Evolutionary conservation across 306 rosid species (phyloP), one percentile per base, ranked within the genome.

Genomic region (Neltuma alba): DNA sequence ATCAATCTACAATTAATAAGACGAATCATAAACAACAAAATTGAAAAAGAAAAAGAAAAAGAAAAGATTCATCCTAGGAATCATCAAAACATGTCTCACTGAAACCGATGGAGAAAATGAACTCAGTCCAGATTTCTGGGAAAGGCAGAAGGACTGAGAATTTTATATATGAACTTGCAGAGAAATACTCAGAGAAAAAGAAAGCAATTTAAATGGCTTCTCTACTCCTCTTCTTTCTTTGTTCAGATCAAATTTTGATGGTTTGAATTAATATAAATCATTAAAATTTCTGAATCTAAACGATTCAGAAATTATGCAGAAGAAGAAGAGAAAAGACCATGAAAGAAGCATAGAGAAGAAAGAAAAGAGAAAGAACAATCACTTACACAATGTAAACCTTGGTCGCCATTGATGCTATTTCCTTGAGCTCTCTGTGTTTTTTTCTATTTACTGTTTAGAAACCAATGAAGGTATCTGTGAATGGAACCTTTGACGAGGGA

Each of bases 401-500:
- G 28, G 61, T 54, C 1, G 28, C 61, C 61, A 21, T 54, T 81
- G 88, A 75, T 38, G 79, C 41, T 70, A 1, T 65, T 27, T 27
- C 18, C 34, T 5, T 27, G 28, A 72, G 41, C 16, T 66, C 38
- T 27, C 42, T 38, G 70, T 30, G n/a, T n/a, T n/a, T n/a, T n/a
- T n/a, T 1, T 6, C 2, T 12, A 58, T 8, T 79, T 7, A 5
- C 37, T 69, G 1, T 78, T 45, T 34, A 71, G 81, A 38, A 80
- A 83, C 40, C 72, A 63, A 80, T 20, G 6, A 77, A 9, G 10
- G 14, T 52, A 55, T 30, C 5, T 34, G 36, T 74, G 89, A 89
- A 82, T 83, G 89, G 81, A 85, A 83, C 74, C 50, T 44, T 81
- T 83, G 79, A 79, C 82, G 16, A 61, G 11, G 66, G 66, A 61